These are phyloP conservation scores for Scheffersomyces insectosa DNA, from an alignment of 1,139 yeast species.

Conservation along the genomic window DNA sequence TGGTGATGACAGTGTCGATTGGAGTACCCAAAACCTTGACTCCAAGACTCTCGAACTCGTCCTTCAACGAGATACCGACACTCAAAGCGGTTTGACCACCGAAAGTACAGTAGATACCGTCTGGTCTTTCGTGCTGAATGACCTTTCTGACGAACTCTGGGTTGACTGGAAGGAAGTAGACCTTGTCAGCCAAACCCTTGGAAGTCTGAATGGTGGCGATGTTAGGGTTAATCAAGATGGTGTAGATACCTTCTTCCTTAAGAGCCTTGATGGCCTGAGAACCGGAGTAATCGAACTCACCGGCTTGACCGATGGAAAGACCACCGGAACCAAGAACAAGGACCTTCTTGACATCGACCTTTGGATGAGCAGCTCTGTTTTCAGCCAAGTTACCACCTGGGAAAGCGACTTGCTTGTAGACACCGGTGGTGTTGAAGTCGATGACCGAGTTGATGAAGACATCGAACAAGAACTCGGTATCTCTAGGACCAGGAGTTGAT, in stretches of 20 bases:
- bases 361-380: constrained; percentile 70
- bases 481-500: constrained; percentile 99
- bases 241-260: constrained; percentile 96
- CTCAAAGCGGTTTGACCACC: constrained; percentile 98
- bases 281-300: constrained; percentile 98
- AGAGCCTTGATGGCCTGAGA: constrained; percentile 93
- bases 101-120: constrained; percentile 93
- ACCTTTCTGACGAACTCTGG: constrained; percentile 96
- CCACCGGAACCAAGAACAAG: constrained; percentile 98
- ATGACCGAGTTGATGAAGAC: constrained; percentile 83
- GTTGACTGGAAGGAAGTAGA: constrained; percentile 93
- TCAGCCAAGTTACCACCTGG: constrained; percentile 86
- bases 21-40: constrained; percentile 97
- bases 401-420: constrained; percentile 73
- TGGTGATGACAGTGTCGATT: constrained; percentile 91
- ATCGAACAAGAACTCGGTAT: constrained; percentile 95
- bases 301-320: constrained; percentile 98
- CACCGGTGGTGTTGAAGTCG: constrained; percentile 56
- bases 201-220: constrained; percentile 99
- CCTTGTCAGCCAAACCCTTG: constrained; percentile 96
- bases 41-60: constrained; percentile 88
- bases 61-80: constrained; percentile 94
- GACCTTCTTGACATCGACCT: constrained; percentile 86
- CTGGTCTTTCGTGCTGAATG: constrained; percentile 92
- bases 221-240: constrained; percentile 93